Conservation (phyloP, 805 yeast genomes). For the Candida cerambycidarum region DNA sequence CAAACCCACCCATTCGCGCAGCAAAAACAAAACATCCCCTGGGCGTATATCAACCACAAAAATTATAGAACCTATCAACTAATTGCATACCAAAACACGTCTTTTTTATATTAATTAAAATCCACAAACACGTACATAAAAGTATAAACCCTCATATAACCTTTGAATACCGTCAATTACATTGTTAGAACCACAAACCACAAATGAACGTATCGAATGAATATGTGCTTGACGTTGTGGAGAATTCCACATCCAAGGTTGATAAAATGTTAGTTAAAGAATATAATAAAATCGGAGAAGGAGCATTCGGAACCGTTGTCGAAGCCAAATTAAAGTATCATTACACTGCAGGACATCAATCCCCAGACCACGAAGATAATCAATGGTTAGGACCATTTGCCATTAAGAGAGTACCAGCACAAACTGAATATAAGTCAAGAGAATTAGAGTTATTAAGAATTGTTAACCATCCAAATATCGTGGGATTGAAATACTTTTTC, state of each 20-base stretch:
- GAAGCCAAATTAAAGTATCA: conserved; percentile 56
- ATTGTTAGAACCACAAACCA: neutral
- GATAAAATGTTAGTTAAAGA: conserved; percentile 69
- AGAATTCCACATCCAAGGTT: conserved; percentile 52
- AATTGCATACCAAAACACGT: neutral
- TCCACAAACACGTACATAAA: neutral
- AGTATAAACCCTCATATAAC: too few species aligned
- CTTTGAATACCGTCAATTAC: neutral
- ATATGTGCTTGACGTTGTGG: conserved; percentile 50
- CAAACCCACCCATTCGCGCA: conserved; percentile 3
- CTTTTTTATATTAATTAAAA: neutral
- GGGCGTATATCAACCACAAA: conserved; percentile 3
- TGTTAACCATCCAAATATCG: conserved; percentile 79
- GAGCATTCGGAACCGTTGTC: conserved; percentile 83
- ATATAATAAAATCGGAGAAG: conserved; percentile 76
- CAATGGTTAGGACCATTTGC: conserved; percentile 80
- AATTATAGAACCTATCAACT: neutral
- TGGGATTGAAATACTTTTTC: conserved; percentile 65
- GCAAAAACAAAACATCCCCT: conserved; percentile 5
- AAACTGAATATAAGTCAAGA: conserved; percentile 80
- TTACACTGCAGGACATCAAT: conserved; percentile 12
- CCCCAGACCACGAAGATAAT: conserved; percentile 7
- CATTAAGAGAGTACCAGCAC: conserved; percentile 82
- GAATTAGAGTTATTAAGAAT: conserved; percentile 75
- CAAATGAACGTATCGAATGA: conserved; percentile 23